phyloP scores from a whole-genome alignment of 306 rosid species.

The Herpetospermum pedunculosum region DNA sequence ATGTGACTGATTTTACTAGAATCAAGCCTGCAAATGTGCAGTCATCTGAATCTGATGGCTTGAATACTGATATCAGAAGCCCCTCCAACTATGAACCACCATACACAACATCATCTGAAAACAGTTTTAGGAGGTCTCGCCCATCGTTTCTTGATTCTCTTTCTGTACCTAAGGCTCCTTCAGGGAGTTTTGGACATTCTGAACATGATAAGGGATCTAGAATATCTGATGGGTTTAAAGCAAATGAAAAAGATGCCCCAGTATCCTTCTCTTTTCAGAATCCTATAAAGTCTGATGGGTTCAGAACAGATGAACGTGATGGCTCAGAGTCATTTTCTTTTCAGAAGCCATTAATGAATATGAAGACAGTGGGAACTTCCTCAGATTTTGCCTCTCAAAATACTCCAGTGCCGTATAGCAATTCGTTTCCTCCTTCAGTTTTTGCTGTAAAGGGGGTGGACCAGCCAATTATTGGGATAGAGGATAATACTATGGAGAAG shows the following conservation, averaged over 20 bases:
- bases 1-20: slow-evolving; percentile 23
- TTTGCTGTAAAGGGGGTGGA: slow-evolving; percentile 23
- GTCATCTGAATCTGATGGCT: slow-evolving; percentile 28
- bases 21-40: slow-evolving; percentile 25
- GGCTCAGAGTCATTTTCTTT: slow-evolving; percentile 27
- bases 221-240: slow-evolving; percentile 25
- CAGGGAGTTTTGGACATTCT: slow-evolving; percentile 34
- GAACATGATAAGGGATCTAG: slow-evolving; percentile 31
- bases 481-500: slow-evolving; percentile 44
- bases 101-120: slow-evolving; percentile 34
- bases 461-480: slow-evolving; percentile 21
- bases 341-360: slow-evolving; percentile 28
- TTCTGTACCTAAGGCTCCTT: slow-evolving; percentile 40
- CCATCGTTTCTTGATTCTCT: slow-evolving; percentile 86
- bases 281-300: slow-evolving; percentile 29
- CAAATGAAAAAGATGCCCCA: slow-evolving; percentile 25
- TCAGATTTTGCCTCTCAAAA: slow-evolving; percentile 25
- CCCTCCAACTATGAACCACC: slow-evolving; percentile 33
- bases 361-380: slow-evolving; percentile 24
- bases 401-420: slow-evolving; percentile 26
- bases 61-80: slow-evolving; percentile 26
- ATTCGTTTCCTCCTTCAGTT: slow-evolving; percentile 19
- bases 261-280: slow-evolving; percentile 30
- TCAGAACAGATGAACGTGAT: slow-evolving; percentile 30
- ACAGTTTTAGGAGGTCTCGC: slow-evolving; percentile 57